These are phyloP conservation scores for Sanguinoderma infundibulare DNA, from an alignment of 1,284 basidiomycete genomes.

Conservation along the genomic window DNA sequence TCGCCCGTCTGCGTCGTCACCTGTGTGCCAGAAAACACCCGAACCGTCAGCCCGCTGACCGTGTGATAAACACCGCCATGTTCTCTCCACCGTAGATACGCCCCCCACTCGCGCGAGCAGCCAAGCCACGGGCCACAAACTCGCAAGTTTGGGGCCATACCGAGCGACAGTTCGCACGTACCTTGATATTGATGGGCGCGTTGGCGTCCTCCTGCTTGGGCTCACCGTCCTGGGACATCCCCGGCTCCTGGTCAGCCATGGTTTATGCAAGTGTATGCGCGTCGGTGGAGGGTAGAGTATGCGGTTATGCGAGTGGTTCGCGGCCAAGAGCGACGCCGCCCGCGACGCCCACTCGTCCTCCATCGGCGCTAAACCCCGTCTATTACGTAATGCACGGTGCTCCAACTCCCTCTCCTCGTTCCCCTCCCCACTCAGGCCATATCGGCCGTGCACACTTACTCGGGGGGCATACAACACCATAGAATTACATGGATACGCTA, in stretches of 20 bases:
- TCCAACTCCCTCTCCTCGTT: not conserved
- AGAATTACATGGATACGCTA: conserved; percentile 10
- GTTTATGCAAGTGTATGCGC: conserved; percentile 18
- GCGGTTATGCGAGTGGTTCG: conserved; percentile 17
- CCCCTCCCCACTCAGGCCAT: too few relatives aligned
- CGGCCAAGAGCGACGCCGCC: conserved; percentile 6
- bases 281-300: not conserved
- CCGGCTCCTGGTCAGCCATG: conserved; percentile 65
- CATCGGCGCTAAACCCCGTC: not conserved
- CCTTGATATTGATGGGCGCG: conserved; percentile 86
- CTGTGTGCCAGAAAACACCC: conserved; percentile 40
- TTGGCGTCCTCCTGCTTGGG: conserved; percentile 62
- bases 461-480: not conserved
- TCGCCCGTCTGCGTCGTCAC: conserved; percentile 81
- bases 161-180: conserved; percentile 37
- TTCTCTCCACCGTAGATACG: too few relatives aligned
- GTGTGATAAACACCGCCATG: too few relatives aligned
- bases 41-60: not conserved
- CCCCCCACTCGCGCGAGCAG: not conserved
- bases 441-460: too few relatives aligned
- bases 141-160: not conserved
- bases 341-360: not conserved
- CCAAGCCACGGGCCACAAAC: not conserved
- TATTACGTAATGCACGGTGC: conserved; percentile 11
- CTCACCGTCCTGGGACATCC: conserved; percentile 49